These are phyloP conservation scores for Talaromyces sp. DNA, from an alignment of 2,329 filamentous ascomycete species.

Conservation along the genomic window DNA sequence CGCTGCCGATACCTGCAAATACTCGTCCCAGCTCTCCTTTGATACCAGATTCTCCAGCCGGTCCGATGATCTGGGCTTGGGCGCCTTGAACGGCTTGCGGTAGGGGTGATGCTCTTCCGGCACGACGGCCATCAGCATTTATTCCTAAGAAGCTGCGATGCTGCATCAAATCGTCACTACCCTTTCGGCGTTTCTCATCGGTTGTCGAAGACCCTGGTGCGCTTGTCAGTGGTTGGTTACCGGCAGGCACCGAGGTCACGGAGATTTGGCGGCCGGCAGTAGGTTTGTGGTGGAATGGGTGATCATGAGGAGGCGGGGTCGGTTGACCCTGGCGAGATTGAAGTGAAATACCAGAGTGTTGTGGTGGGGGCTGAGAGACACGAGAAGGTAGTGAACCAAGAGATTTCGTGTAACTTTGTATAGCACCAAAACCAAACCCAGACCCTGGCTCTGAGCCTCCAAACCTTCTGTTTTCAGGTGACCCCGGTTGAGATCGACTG, in stretches of 20 bases:
- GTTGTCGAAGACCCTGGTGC: slow-evolving; percentile 19
- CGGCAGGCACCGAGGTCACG: slow-evolving; percentile 27
- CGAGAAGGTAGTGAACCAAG: slow-evolving; percentile 33
- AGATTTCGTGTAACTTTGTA: slow-evolving; percentile 38
- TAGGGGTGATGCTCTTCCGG: slow-evolving; percentile 77
- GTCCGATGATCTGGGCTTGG: slow-evolving; percentile 72
- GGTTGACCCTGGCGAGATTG: slow-evolving; percentile 30
- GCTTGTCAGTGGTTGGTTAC: slow-evolving; percentile 20
- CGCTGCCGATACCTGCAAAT: slow-evolving; percentile 85
- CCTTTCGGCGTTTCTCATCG: slow-evolving; percentile 39
- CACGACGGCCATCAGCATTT: slow-evolving; percentile 67
- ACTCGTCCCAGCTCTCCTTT: slow-evolving; percentile 94
- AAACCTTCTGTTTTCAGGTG: slow-evolving; percentile 33
- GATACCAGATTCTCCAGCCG: slow-evolving; percentile 77
- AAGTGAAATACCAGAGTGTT: slow-evolving; percentile 18
- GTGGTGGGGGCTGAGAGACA: slow-evolving; percentile 16
- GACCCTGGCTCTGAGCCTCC: slow-evolving; percentile 24
- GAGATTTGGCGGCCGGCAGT: slow-evolving; percentile 30
- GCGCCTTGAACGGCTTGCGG: slow-evolving; percentile 92
- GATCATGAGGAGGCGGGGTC: slow-evolving; percentile 28
- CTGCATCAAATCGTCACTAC: slow-evolving; percentile 53
- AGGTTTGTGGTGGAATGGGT: slow-evolving; percentile 25
- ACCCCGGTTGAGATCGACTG: slow-evolving; percentile 30
- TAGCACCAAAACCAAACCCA: slow-evolving; percentile 34
- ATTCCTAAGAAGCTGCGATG: slow-evolving; percentile 69